phyloP scores from a whole-genome alignment of 768 basidiomycete species.

The Hysterangium stoloniferum region DNA sequence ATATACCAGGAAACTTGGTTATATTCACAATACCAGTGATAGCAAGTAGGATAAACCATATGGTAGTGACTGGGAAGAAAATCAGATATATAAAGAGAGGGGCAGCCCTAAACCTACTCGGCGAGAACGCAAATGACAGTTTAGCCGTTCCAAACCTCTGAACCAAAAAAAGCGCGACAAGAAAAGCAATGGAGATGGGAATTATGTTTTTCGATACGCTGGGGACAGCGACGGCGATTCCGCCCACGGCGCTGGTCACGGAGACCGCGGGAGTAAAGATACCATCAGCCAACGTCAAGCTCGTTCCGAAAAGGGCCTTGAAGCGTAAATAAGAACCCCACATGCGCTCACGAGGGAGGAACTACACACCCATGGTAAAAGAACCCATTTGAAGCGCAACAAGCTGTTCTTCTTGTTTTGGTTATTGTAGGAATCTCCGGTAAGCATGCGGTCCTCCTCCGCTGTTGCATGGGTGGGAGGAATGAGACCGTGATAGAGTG shows the following conservation, averaged over 20 bases:
- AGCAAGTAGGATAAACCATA: constrained; percentile 49
- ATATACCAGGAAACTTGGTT: constrained; percentile 45
- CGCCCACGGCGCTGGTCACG: constrained; percentile 58
- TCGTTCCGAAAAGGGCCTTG: constrained; percentile 56
- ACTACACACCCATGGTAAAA: constrained; percentile 46
- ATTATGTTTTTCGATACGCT: constrained; percentile 38
- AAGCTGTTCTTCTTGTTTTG: constrained; percentile 21
- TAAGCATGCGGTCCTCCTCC: constrained; percentile 47
- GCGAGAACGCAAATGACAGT: constrained; percentile 47
- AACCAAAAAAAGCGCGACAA: constrained; percentile 47
- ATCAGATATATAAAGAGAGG: neutral
- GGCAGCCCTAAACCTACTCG: constrained; percentile 31
- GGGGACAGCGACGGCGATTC: constrained; percentile 56
- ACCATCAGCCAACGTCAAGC: constrained; percentile 61
- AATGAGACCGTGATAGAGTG: constrained; percentile 52
- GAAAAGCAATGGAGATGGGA: constrained; percentile 52
- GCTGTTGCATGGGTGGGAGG: constrained; percentile 38
- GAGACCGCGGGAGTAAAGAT: constrained; percentile 64
- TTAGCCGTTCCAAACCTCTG: constrained; percentile 54
- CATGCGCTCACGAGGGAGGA: neutral
- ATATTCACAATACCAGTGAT: constrained; percentile 54
- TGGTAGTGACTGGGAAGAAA: constrained; percentile 34
- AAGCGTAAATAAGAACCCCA: neutral
- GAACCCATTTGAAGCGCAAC: constrained; percentile 33
- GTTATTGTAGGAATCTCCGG: constrained; percentile 33